A percentile compares a stretch with the other conserved stretches of the same genome.
phyloP scores from a whole-genome alignment of 176 grass and related monocot genomes.

The Musa schizocarpa region DNA sequence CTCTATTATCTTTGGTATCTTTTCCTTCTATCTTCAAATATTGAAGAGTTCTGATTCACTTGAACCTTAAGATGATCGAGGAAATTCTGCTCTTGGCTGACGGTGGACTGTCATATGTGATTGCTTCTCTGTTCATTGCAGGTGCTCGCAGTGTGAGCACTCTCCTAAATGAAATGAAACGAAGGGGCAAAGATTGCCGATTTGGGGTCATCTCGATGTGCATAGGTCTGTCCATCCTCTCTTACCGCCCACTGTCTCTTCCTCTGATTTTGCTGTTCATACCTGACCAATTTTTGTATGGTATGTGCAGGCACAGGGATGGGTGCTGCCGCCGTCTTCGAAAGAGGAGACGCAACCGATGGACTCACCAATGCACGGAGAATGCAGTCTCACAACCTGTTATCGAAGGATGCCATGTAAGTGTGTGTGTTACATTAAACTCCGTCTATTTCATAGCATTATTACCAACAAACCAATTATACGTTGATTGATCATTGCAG shows the following conservation, averaged over 20 bases:
- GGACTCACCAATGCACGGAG: constrained; percentile 48
- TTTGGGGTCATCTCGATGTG: constrained; percentile 90
- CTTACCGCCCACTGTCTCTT: neutral
- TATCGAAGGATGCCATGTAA: constrained; percentile 48
- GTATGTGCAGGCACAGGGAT: constrained; percentile 58
- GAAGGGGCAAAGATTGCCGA: constrained; percentile 83
- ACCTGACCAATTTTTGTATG: neutral
- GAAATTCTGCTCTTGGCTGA: too few relatives aligned
- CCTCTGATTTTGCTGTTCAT: neutral
- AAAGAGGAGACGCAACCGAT: constrained; percentile 67
- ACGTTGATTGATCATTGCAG: too few relatives aligned
- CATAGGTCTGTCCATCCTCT: constrained; percentile 36
- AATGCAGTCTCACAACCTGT: constrained; percentile 36
- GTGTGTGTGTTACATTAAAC: too few relatives aligned
- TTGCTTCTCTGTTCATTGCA: constrained; percentile 11
- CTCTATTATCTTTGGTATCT: too few relatives aligned
- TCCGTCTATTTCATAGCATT: too few relatives aligned
- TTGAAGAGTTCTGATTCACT: neutral
- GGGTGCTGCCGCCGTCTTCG: constrained; percentile 90
- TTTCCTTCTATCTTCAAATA: neutral
- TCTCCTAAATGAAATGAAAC: constrained; percentile 95
- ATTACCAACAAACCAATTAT: too few relatives aligned
- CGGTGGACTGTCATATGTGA: neutral
- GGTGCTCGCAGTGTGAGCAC: constrained; percentile 79
- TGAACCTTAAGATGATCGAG: too few relatives aligned